phyloP scores from a whole-genome alignment of 371 early-diverging fungal genomes.

The Nematocida major region DNA sequence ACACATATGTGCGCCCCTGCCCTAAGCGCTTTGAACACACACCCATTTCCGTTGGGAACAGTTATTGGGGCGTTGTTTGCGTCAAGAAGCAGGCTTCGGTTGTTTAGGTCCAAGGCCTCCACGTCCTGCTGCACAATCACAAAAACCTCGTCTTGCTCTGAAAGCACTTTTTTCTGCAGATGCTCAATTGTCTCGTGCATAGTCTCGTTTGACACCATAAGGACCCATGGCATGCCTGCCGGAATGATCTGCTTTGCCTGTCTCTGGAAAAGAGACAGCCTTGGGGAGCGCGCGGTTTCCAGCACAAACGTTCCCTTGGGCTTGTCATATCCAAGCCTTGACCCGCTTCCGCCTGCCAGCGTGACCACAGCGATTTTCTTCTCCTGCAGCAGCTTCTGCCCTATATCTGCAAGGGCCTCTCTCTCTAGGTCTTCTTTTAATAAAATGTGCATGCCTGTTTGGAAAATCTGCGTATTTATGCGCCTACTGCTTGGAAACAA shows the following conservation, averaged over 20 bases:
- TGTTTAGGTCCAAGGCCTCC: slow-evolving; percentile 43
- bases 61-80: slow-evolving; percentile 12
- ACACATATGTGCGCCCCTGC: slow-evolving; percentile 10
- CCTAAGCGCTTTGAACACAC: slow-evolving; percentile 58
- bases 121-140: slow-evolving; percentile 59
- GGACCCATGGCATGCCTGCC: slow-evolving; percentile 44
- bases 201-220: slow-evolving; percentile 61
- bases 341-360: slow-evolving; percentile 63
- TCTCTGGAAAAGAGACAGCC: slow-evolving; percentile 54
- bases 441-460: background rate
- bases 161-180: slow-evolving; percentile 34
- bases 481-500: background rate
- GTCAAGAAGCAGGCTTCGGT: background rate
- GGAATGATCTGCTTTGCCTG: slow-evolving; percentile 30
- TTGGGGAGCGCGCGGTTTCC: slow-evolving; percentile 16
- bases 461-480: background rate
- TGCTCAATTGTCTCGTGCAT: slow-evolving; percentile 53
- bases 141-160: slow-evolving; percentile 43
- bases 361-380: slow-evolving; percentile 31
- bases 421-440: background rate
- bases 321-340: slow-evolving; percentile 54
- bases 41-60: slow-evolving; percentile 63
- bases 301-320: slow-evolving; percentile 63
- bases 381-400: background rate
- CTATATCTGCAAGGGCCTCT: background rate